These are phyloP conservation scores for Viridothelium virens DNA, from an alignment of 495 filamentous ascomycete genomes.

Conservation along the genomic window DNA sequence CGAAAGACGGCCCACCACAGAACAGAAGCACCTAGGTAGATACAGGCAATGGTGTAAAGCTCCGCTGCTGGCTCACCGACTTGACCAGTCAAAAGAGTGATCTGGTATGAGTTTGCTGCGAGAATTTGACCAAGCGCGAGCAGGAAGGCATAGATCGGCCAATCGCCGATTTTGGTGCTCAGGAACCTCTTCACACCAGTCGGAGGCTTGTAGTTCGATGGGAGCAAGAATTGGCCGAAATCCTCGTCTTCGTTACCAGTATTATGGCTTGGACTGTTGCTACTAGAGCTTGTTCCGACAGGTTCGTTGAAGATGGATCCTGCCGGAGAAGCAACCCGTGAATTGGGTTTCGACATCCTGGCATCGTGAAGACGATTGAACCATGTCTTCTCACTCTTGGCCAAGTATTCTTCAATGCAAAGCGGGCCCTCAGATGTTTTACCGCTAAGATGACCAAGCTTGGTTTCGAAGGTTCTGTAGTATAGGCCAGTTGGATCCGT, in stretches of 20 bases:
- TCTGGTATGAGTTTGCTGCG: slow-evolving; percentile 60
- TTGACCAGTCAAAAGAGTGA: slow-evolving; percentile 56
- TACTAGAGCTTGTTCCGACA: neutral
- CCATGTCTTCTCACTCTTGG: slow-evolving; percentile 58
- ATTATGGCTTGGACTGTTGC: neutral
- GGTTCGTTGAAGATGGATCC: slow-evolving; percentile 17
- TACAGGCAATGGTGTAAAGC: slow-evolving; percentile 55
- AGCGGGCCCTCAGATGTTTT: slow-evolving; percentile 48
- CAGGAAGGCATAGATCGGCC: slow-evolving; percentile 67
- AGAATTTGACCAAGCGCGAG: slow-evolving; percentile 62
- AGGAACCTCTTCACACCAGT: slow-evolving; percentile 49
- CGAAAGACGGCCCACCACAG: slow-evolving; percentile 59
- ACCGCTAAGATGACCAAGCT: slow-evolving; percentile 45
- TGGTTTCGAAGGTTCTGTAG: slow-evolving; percentile 49
- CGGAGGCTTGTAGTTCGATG: slow-evolving; percentile 57
- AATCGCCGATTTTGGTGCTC: slow-evolving; percentile 44
- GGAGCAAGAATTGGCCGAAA: slow-evolving; percentile 52
- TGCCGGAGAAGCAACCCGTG: slow-evolving; percentile 14
- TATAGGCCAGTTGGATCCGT: slow-evolving; percentile 55
- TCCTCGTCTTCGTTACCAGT: neutral
- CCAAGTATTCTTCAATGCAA: slow-evolving; percentile 57
- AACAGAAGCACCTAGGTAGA: slow-evolving; percentile 53
- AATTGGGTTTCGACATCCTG: slow-evolving; percentile 33
- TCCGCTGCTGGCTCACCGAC: slow-evolving; percentile 52
- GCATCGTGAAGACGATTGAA: slow-evolving; percentile 51